Conservation (phyloP, 2,329 filamentous ascomycete genomes). For the Talaromyces sp. region DNA sequence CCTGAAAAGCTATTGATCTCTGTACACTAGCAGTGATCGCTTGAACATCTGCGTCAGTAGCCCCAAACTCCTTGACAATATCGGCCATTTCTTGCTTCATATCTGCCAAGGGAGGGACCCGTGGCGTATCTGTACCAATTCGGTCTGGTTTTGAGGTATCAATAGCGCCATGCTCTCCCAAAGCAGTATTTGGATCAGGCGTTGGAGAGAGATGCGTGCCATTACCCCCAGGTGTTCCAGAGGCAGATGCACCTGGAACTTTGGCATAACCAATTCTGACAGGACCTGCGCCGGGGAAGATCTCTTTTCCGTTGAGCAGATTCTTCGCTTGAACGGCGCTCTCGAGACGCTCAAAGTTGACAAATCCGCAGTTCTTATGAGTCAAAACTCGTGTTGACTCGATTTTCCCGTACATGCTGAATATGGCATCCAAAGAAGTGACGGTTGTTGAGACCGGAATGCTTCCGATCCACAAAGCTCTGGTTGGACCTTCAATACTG, state of each 20-base stretch:
- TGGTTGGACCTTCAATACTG: constrained; percentile 81
- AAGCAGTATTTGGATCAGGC: constrained; percentile 69
- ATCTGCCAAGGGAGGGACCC: constrained; percentile 69
- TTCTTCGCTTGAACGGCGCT: constrained; percentile 87
- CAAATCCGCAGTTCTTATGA: constrained; percentile 98
- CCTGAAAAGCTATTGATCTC: constrained; percentile 69
- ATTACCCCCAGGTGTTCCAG: constrained; percentile 80
- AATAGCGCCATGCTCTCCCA: constrained; percentile 26
- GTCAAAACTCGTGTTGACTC: constrained; percentile 89
- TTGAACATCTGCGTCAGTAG: constrained; percentile 70
- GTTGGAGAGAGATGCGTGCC: constrained; percentile 87
- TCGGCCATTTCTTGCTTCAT: constrained; percentile 78
- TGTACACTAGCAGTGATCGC: constrained; percentile 73
- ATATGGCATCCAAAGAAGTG: constrained; percentile 91
- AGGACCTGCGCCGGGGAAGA: constrained; percentile 92
- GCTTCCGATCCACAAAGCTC: constrained; percentile 93
- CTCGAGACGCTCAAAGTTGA: constrained; percentile 91
- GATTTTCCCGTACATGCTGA: constrained; percentile 87
- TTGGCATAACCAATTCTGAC: constrained; percentile 97
- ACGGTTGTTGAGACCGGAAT: constrained; percentile 96
- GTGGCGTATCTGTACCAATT: constrained; percentile 41
- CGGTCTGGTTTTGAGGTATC: constrained; percentile 30
- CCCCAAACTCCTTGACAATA: constrained; percentile 87
- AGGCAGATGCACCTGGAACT: constrained; percentile 76
- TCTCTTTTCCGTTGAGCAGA: constrained; percentile 91